A percentile compares a stretch with the other conserved stretches of the same genome.
phyloP scores from a whole-genome alignment of 1,139 yeast genomes.

The Candida frijolesensis region DNA sequence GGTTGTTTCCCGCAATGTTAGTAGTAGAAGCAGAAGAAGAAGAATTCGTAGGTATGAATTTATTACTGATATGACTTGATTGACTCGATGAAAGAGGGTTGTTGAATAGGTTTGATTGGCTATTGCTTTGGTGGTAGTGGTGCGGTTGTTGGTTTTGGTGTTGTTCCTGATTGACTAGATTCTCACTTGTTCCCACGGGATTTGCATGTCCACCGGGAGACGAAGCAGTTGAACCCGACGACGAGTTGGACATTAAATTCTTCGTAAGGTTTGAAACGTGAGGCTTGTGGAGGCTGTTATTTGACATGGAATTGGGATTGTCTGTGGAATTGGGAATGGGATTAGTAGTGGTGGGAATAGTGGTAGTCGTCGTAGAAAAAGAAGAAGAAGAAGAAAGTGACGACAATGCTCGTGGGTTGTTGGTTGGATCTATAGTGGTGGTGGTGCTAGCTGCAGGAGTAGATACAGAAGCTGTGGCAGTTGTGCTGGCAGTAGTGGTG shows the following conservation, averaged over 20 bases:
- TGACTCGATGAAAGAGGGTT: conserved; percentile 10
- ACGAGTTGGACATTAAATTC: conserved; percentile 29
- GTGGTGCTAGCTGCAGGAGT: no score
- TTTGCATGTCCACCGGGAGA: conserved; percentile 1
- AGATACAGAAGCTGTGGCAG: neutral
- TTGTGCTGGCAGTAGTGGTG: conserved; percentile 4
- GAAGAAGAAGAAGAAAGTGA: no score
- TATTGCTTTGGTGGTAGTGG: neutral
- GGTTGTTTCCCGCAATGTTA: no score
- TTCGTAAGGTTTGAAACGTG: conserved; percentile 43
- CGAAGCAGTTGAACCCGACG: neutral
- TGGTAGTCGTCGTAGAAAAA: no score
- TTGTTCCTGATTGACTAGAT: conserved; percentile 4
- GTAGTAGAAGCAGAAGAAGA: no score
- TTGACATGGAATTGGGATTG: neutral
- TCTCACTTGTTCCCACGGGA: conserved; percentile 4
- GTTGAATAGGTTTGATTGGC: neutral
- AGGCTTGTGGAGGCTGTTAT: conserved; percentile 14
- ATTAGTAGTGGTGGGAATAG: no score
- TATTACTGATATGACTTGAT: conserved; percentile 5
- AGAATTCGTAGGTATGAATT: conserved; percentile 9
- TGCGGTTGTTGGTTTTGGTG: neutral
- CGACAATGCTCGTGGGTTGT: no score
- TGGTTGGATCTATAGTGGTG: no score
- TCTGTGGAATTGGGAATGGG: no score